Conservation (phyloP, 176 grass and related monocot genomes). For the Pontederia paniculata region DNA sequence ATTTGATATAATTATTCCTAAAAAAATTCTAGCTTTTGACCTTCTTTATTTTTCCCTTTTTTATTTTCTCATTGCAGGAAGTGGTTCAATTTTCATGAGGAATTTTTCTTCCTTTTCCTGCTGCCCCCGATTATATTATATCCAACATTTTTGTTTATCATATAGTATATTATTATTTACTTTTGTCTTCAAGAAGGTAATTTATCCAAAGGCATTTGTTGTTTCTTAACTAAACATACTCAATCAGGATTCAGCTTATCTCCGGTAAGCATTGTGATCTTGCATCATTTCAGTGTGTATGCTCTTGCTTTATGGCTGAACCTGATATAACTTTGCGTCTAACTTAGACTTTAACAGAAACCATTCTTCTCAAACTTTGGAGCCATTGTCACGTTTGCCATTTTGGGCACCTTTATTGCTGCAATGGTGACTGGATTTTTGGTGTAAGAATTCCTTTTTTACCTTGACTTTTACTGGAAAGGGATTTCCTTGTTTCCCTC, state of each 20-base stretch:
- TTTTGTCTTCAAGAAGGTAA: background rate
- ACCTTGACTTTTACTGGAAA: background rate
- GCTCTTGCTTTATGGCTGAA: background rate
- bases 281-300: too few relatives aligned
- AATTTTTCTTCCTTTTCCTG: slow-evolving; percentile 97
- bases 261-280: slow-evolving; percentile 29
- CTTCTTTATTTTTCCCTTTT: background rate
- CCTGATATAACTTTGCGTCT: slow-evolving; percentile 1
- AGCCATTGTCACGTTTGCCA: slow-evolving; percentile 90
- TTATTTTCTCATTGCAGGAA: slow-evolving; percentile 28
- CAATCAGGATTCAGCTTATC: slow-evolving; percentile 99
- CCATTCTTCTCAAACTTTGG: slow-evolving; percentile 98
- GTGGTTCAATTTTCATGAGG: slow-evolving; percentile 99
- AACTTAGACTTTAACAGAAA: slow-evolving; percentile 40
- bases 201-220: slow-evolving; percentile 21
- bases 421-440: slow-evolving; percentile 81
- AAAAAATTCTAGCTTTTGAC: background rate
- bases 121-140: slow-evolving; percentile 99
- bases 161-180: too few relatives aligned
- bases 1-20: background rate
- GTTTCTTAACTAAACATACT: slow-evolving; percentile 68
- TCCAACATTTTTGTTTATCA: slow-evolving; percentile 38
- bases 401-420: slow-evolving; percentile 90
- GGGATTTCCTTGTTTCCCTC: slow-evolving; percentile 11
- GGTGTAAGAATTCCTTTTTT: slow-evolving; percentile 57